Conservation (phyloP, 192 early-diverging fungal genomes). For the Rhizophagus prolifer region DNA sequence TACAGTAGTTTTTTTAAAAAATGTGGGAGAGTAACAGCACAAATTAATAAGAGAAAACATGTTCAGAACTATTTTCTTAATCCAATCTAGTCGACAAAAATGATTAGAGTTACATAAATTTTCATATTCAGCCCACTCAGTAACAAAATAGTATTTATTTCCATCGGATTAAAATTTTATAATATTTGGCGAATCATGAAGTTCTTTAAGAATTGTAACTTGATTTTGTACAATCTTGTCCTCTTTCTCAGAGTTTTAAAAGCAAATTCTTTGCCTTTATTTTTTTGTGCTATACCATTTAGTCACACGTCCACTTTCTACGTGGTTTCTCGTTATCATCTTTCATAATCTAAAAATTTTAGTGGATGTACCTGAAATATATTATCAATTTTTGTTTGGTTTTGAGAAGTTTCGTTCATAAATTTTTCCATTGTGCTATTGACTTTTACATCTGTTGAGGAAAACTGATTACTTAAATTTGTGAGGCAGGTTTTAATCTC, state of each 20-base stretch:
- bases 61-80: no score
- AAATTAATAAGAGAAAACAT: no score
- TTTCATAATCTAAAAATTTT: not conserved
- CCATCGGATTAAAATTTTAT: conserved; percentile 18
- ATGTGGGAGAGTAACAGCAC: no score
- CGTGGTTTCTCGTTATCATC: not conserved
- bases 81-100: no score
- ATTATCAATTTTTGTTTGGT: no score
- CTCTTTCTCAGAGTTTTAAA: not conserved
- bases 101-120: no score
- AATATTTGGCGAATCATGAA: not conserved
- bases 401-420: not conserved
- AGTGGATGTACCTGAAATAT: not conserved
- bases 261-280: not conserved
- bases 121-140: no score
- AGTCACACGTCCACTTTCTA: not conserved
- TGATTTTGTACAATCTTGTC: not conserved
- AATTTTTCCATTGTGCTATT: not conserved
- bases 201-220: conserved; percentile 12
- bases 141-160: no score
- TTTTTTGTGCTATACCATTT: not conserved
- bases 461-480: no score
- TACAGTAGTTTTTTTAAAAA: no score
- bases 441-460: no score
- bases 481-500: not conserved